These are phyloP conservation scores for Calonectria pauciramosa DNA, from an alignment of 2,329 filamentous ascomycete species.

Conservation along the genomic window DNA sequence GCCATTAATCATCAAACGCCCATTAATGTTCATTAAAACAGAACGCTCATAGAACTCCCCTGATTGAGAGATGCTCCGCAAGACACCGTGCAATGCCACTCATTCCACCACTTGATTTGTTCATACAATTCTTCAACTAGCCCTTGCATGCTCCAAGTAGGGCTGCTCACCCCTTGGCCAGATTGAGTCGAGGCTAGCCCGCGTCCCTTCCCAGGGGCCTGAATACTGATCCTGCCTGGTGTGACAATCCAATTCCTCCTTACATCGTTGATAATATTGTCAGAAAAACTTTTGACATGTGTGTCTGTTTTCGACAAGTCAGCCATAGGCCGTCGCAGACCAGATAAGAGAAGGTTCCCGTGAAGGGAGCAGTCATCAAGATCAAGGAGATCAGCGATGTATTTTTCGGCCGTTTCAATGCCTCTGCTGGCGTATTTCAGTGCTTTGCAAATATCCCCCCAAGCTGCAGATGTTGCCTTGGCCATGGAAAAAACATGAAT, in stretches of 20 bases:
- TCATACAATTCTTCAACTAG: conserved; percentile 50
- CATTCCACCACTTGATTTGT: conserved; percentile 50
- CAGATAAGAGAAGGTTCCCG: conserved; percentile 41
- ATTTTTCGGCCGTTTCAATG: conserved; percentile 33
- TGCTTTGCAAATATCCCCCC: conserved; percentile 35
- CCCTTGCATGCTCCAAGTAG: conserved; percentile 48
- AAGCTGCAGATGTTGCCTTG: conserved; percentile 21
- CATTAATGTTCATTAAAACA: conserved; percentile 46
- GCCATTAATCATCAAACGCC: conserved; percentile 35
- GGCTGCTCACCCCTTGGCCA: conserved; percentile 50
- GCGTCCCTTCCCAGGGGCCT: conserved; percentile 51
- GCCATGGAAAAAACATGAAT: conserved; percentile 40
- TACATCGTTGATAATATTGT: conserved; percentile 61
- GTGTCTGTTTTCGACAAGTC: conserved; percentile 33
- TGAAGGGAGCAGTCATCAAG: conserved; percentile 31
- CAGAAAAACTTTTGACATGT: conserved; percentile 56
- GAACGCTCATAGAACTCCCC: conserved; percentile 28
- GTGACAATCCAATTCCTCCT: conserved; percentile 58
- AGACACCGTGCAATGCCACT: conserved; percentile 49
- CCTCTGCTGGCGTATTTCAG: conserved; percentile 36
- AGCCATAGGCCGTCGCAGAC: conserved; percentile 24
- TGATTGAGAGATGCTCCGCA: neutral
- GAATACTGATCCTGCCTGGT: conserved; percentile 53
- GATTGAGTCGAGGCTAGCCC: conserved; percentile 51
- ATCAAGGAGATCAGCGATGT: conserved; percentile 36